Conservation (phyloP, 352 stramenopile species). For the Globisporangium recalcitrans region DNA sequence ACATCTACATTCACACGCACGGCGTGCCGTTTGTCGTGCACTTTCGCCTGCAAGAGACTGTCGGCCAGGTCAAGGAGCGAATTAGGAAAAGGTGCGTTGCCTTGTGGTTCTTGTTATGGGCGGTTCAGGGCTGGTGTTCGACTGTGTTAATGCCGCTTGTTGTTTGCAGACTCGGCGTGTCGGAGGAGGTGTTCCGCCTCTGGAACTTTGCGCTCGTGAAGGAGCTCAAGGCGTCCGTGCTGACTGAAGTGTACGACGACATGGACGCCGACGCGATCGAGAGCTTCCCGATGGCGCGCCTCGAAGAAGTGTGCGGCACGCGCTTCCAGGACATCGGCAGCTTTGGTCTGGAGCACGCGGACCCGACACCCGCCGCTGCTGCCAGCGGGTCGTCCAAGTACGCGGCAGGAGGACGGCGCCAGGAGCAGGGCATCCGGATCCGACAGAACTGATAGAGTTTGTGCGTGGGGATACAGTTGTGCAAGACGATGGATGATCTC, state of each 20-base stretch:
- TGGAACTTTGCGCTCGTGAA: constrained; percentile 78
- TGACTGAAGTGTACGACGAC: constrained; percentile 51
- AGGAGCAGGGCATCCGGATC: constrained; percentile 83
- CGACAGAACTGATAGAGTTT: constrained; percentile 48
- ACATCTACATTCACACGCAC: constrained; percentile 72
- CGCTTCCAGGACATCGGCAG: constrained; percentile 48
- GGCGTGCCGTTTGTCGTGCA: constrained; percentile 63
- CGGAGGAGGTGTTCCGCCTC: constrained; percentile 51
- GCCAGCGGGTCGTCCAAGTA: constrained; percentile 18
- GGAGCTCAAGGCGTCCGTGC: constrained; percentile 61
- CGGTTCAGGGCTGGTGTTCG: background rate
- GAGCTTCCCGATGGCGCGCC: constrained; percentile 46
- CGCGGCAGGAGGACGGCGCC: constrained; percentile 27
- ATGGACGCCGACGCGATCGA: constrained; percentile 54
- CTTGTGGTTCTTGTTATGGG: background rate
- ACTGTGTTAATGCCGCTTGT: background rate
- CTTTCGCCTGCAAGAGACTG: constrained; percentile 59
- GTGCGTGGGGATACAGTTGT: background rate
- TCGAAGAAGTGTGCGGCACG: constrained; percentile 52
- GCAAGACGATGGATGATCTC: background rate
- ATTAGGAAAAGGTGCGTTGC: constrained; percentile 50
- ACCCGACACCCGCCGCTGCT: constrained; percentile 29
- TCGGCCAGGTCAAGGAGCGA: constrained; percentile 61
- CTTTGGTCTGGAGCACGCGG: constrained; percentile 71
- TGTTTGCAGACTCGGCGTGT: constrained; percentile 52